These are phyloP conservation scores for Asterophora parasitica DNA, from an alignment of 768 basidiomycete species.

Conservation along the genomic window DNA sequence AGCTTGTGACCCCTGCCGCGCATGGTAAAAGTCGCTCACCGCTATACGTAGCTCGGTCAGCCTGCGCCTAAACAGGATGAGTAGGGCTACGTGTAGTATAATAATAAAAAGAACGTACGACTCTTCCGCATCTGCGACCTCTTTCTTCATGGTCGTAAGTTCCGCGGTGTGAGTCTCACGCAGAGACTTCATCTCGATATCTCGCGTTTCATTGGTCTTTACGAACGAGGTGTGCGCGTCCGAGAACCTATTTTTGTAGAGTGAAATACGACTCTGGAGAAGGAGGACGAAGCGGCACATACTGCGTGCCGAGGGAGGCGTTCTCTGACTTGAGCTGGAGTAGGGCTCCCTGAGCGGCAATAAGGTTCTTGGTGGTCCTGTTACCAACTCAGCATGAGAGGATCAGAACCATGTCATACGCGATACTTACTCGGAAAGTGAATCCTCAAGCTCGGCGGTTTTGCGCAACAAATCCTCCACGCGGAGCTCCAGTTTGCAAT, in stretches of 20 bases:
- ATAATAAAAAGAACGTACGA: background rate
- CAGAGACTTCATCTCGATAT: background rate
- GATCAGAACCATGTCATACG: background rate
- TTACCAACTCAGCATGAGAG: background rate
- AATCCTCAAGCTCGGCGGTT: background rate
- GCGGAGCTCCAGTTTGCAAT: background rate
- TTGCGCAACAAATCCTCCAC: background rate
- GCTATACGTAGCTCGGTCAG: slow-evolving; percentile 8
- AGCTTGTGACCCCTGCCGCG: background rate
- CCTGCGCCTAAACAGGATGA: background rate
- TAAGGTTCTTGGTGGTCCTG: background rate
- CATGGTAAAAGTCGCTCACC: background rate
- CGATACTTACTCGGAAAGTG: background rate
- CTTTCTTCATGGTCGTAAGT: background rate
- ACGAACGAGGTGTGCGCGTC: background rate
- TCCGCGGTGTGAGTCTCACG: background rate
- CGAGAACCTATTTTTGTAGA: background rate
- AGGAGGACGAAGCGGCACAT: background rate
- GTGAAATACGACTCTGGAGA: background rate
- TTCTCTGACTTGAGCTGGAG: background rate
- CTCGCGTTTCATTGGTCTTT: background rate
- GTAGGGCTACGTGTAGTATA: background rate
- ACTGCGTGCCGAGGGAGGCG: background rate
- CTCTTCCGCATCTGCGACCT: background rate
- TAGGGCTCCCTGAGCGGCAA: background rate